Evolutionary conservation across 495 filamentous ascomycete species (phyloP).

Genomic region (Thermochaetoides thermophila): DNA sequence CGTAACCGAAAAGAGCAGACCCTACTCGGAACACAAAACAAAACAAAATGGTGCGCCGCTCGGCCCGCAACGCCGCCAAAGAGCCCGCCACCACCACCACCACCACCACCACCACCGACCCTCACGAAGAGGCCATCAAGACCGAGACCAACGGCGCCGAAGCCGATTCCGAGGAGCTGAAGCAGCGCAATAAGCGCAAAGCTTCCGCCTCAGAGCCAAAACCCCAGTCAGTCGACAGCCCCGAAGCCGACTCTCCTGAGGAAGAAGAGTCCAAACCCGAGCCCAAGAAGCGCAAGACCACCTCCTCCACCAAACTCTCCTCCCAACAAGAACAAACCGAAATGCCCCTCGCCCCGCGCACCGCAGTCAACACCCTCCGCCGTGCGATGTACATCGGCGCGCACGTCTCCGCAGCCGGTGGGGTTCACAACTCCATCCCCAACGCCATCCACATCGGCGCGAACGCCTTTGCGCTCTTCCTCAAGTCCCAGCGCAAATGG

Average conservation of each 20-base stretch:
- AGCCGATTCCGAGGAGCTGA: conserved; percentile 4
- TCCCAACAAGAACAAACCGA: conserved; percentile 26
- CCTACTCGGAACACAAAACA: too few species aligned
- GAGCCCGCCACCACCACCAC: neutral
- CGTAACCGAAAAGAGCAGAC: too few species aligned
- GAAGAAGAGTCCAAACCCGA: conserved; percentile 18
- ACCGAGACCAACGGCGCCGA: conserved; percentile 1
- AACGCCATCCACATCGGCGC: conserved; percentile 74
- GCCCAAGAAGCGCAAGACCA: conserved; percentile 35
- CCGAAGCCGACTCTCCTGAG: conserved; percentile 12
- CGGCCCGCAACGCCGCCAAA: conserved; percentile 5
- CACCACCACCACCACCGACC: conserved; percentile 1
- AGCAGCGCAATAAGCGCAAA: too few species aligned
- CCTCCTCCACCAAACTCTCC: too few species aligned
- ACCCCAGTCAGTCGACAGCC: conserved; percentile 8
- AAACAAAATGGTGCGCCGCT: conserved; percentile 6
- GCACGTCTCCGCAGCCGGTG: conserved; percentile 80
- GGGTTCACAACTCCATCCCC: conserved; percentile 74
- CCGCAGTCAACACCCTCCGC: conserved; percentile 44
- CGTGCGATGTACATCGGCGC: conserved; percentile 70
- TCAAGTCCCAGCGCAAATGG: conserved; percentile 95
- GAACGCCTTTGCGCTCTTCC: conserved; percentile 85
- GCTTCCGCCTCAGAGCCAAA: neutral
- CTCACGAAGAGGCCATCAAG: neutral
- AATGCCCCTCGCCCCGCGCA: conserved; percentile 57